A percentile compares a stretch with the other conserved stretches of the same genome.
phyloP scores from a whole-genome alignment of 441 rosid species.

The Hypseocharis bilobata region DNA sequence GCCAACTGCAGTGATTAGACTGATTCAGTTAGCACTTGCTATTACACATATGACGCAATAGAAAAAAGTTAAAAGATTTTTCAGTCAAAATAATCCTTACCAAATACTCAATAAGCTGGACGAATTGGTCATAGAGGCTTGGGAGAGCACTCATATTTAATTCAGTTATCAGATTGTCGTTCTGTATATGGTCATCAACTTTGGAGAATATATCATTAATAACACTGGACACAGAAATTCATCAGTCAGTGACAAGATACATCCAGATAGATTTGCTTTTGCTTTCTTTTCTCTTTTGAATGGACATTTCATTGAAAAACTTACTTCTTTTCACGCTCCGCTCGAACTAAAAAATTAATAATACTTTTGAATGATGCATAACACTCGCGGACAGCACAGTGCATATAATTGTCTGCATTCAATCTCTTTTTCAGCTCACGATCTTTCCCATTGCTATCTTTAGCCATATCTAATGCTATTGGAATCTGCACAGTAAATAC shows the following conservation, averaged over 20 bases:
- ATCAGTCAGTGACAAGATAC: conserved; percentile 16
- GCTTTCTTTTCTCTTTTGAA: not conserved
- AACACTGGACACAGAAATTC: conserved; percentile 43
- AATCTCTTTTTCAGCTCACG: conserved; percentile 84
- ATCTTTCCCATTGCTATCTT: conserved; percentile 85
- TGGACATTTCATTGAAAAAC: conserved; percentile 20
- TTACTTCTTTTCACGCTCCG: conserved; percentile 54
- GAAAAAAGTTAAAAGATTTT: not conserved
- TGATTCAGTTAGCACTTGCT: not conserved
- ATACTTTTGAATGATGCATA: conserved; percentile 82
- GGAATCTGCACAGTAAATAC: conserved; percentile 53
- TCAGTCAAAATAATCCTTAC: conserved; percentile 30
- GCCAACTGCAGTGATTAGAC: conserved; percentile 40
- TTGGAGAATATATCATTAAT: conserved; percentile 55
- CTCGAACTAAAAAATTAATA: conserved; percentile 67
- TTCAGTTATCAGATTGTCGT: conserved; percentile 36
- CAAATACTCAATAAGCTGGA: conserved; percentile 73
- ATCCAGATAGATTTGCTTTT: not conserved
- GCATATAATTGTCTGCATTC: conserved; percentile 62
- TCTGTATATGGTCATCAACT: conserved; percentile 51
- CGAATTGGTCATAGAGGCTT: conserved; percentile 70
- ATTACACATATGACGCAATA: not conserved
- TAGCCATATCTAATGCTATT: conserved; percentile 98
- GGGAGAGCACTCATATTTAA: conserved; percentile 87
- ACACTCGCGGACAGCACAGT: conserved; percentile 88